Evolutionary conservation across 1,139 yeast species (phyloP), one percentile per base, ranked within the genome.

Genomic region (Hansenula lynferdii): DNA sequence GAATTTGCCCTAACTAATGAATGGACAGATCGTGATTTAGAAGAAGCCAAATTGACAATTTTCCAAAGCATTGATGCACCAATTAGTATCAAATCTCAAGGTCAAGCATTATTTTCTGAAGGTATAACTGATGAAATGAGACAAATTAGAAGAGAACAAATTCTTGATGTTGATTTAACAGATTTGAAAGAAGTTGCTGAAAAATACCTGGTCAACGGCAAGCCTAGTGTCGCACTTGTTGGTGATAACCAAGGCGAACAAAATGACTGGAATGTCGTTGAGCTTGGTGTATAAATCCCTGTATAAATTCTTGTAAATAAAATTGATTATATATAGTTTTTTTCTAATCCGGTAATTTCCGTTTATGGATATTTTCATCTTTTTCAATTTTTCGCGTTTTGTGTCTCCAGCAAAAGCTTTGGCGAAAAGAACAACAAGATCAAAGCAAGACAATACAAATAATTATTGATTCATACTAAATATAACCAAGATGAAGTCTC

Each of bases 41-140:
- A 85, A 49, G 96, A 89, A 53, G 96, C 97, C 28, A 89, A 90
- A 59, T 67, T 92, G 49, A 77, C 95, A 10, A 77, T 92, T 30
- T 92, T 92, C 76, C 98, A 92, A 62, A 76, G 84, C 41, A 68
- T 94, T 12, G 98, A 92, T 64, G 89, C 97, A 1, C 98, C 98
- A 10, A 70, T 77, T 35, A 83, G 90, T 55, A 81, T 89, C 17
- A 75, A 86, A 36, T 72, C 77, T 32, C 96, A 92, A 59, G 96
- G 96, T 17, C 66, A 77, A 45, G 60, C 74, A 19, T 64, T 70
- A 29, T 86, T 89, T 60, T 67, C 75, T 38, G 78, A 80, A 47
- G 87, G 85, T 0, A 72, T 92, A 33, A 77, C 83, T 25, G 89
- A 85, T 51, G 89, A 83, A 29, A 73, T 85, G 81, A 77, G 83